Evolutionary conservation across 2,329 filamentous ascomycete species (phyloP).

Genomic region (Fusarium subtropicale): DNA sequence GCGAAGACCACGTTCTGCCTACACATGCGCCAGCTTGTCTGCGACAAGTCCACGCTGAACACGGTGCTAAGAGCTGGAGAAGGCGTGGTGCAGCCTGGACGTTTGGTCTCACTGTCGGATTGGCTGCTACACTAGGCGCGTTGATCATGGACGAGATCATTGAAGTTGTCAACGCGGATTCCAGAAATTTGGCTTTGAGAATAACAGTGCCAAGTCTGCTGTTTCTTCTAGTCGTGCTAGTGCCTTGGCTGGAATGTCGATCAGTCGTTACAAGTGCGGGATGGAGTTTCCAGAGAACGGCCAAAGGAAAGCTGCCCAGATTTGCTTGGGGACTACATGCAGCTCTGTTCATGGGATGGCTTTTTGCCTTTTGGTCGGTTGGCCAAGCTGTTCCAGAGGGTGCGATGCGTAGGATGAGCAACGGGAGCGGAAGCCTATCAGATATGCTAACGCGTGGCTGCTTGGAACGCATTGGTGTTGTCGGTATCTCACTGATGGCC

Average conservation of each 20-base stretch:
- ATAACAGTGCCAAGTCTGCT: conserved; percentile 78
- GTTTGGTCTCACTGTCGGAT: conserved; percentile 80
- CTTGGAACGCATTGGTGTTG: conserved; percentile 79
- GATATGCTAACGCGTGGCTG: conserved; percentile 63
- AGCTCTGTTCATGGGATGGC: conserved; percentile 73
- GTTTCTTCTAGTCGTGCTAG: conserved; percentile 77
- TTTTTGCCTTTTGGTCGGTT: conserved; percentile 81
- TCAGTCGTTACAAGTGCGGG: conserved; percentile 69
- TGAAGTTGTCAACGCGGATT: conserved; percentile 75
- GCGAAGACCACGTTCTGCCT: conserved; percentile 71
- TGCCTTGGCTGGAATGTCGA: conserved; percentile 83
- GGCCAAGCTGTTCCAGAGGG: conserved; percentile 69
- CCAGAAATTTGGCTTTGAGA: conserved; percentile 74
- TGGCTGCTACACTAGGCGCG: conserved; percentile 82
- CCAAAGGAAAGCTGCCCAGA: conserved; percentile 67
- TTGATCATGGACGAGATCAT: conserved; percentile 87
- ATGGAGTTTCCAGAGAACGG: conserved; percentile 70
- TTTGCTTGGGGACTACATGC: conserved; percentile 74
- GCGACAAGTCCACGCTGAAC: conserved; percentile 69
- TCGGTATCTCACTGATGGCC: conserved; percentile 88
- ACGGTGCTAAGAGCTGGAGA: conserved; percentile 64
- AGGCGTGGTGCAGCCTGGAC: conserved; percentile 69
- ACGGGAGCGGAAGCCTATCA: conserved; percentile 49
- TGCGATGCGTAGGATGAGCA: conserved; percentile 43
- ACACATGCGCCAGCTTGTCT: conserved; percentile 70